Percentiles rank a stretch among this genome's conserved stretches.
Evolutionary conservation across 352 stramenopile species (phyloP).

Genomic region (Plasmopara halstedii): DNA sequence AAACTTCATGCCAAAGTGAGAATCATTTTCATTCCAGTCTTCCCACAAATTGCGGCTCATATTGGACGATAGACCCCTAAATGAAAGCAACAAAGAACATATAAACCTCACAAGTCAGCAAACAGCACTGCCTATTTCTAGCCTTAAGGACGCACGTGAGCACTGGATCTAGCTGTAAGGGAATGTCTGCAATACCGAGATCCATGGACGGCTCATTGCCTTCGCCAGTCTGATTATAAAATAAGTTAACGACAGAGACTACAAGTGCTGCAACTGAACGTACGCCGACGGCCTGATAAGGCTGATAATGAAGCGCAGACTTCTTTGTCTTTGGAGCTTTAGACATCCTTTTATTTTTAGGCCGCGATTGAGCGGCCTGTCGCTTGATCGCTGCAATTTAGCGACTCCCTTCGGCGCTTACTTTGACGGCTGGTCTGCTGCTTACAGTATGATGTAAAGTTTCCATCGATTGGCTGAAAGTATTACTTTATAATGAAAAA

Average conservation of each 20-base stretch:
- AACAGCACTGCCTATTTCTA: neutral
- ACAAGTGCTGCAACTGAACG: neutral
- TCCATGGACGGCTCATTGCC: slow-evolving; percentile 31
- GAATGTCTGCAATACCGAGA: slow-evolving; percentile 41
- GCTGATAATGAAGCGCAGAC: slow-evolving; percentile 67
- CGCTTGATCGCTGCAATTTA: neutral
- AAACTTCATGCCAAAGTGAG: slow-evolving; percentile 59
- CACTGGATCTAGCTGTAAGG: slow-evolving; percentile 59
- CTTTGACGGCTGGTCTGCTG: no score
- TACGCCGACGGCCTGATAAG: slow-evolving; percentile 53
- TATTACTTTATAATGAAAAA: no score
- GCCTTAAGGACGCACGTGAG: slow-evolving; percentile 36
- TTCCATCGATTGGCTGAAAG: neutral
- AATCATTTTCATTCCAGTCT: slow-evolving; percentile 80
- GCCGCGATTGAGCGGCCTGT: neutral
- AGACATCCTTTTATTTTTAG: slow-evolving; percentile 37
- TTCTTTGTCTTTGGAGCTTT: slow-evolving; percentile 78
- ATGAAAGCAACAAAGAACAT: neutral
- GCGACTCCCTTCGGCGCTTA: no score
- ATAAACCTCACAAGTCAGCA: neutral
- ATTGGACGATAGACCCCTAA: slow-evolving; percentile 67
- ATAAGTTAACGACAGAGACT: neutral
- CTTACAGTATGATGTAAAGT: neutral
- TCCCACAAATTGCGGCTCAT: slow-evolving; percentile 83
- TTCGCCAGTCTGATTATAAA: slow-evolving; percentile 14